Percentiles rank a stretch among this genome's conserved stretches.
Conservation (phyloP, 257 asterid species). For the Leonotis leonurus region DNA sequence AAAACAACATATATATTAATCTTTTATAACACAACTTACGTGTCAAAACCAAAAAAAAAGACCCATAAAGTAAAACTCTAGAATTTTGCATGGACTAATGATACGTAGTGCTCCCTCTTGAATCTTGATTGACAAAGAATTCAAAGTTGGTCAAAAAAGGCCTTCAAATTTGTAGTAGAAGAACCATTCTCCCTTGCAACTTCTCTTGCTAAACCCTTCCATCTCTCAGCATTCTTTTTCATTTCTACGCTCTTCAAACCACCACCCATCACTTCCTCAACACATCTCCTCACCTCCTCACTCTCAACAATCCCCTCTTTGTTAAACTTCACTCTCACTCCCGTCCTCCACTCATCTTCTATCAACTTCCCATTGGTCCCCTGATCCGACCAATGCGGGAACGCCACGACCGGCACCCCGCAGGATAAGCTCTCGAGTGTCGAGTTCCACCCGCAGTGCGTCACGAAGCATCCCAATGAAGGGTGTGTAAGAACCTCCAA, state of each 20-base stretch:
- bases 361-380: constrained; percentile 49
- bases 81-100: too few species aligned
- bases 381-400: constrained; percentile 47
- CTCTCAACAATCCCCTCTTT: constrained; percentile 32
- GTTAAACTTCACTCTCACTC: constrained; percentile 29
- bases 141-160: constrained; percentile 10
- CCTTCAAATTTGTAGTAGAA: constrained; percentile 30
- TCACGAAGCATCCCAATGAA: constrained; percentile 46
- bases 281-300: constrained; percentile 41
- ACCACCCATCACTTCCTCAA: constrained; percentile 39
- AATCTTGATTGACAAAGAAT: neutral
- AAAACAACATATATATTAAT: too few species aligned
- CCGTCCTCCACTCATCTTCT: constrained; percentile 44
- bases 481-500: constrained; percentile 46
- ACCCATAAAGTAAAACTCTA: too few species aligned
- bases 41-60: too few species aligned
- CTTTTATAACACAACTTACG: too few species aligned
- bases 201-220: constrained; percentile 32
- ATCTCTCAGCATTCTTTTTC: constrained; percentile 29
- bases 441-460: constrained; percentile 72
- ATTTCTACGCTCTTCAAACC: constrained; percentile 24
- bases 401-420: constrained; percentile 42
- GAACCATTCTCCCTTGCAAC: constrained; percentile 38
- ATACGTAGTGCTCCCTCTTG: too few species aligned
- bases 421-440: constrained; percentile 41